Base-by-base conservation (phyloP, 345 rosid genomes). In the Euphorbia tirucalli region DNA sequence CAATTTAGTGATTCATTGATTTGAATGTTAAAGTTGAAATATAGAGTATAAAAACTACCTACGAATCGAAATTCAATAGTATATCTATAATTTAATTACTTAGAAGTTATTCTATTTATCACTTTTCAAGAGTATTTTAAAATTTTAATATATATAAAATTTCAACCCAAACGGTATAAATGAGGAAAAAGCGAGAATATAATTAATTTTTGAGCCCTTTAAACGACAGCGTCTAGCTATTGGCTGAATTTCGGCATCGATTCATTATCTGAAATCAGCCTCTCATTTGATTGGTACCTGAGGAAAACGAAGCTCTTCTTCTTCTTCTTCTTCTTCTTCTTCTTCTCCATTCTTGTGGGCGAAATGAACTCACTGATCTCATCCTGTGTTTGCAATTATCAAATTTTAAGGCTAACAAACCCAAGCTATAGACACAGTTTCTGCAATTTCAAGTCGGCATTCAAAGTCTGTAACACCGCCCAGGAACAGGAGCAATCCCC, bases 401-500 rank as follows among this genome's bases (percentile, higher is more conserved):
- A 57, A n/a, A 54, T 76, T 71, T 61, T 78, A 25, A 77, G 79
- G 64, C 48, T 72, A 28, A 54, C 77, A 30, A 54, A 7, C 61
- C 62, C 67, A 71, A 55, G 27, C 7, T 49, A 14, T 18, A 35
- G 61, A 5, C 16, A 70, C 65, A 18, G 52, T 0, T 61, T 54
- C n/a, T 54, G 57, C 46, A 72, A 25, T 46, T 35, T 54, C 65
- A 71, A 74, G n/a, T n/a, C n/a, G 60, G 63, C 71, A 67, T 73
- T 84, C 69, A 83, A 73, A 67, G 48, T 79, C 61, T 52, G 68
- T 69, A 84, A 84, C 32, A 81, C 73, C 54, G 74, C 87, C 61
- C 85, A 89, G 41, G 90, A 86, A 61, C 66, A 72, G 8, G 89
- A 87, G 49, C n/a, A n/a, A n/a, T 11, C 82, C 25, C 80, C 60